These are phyloP conservation scores for Suillus plorans DNA, from an alignment of 768 basidiomycete genomes.

Conservation along the genomic window DNA sequence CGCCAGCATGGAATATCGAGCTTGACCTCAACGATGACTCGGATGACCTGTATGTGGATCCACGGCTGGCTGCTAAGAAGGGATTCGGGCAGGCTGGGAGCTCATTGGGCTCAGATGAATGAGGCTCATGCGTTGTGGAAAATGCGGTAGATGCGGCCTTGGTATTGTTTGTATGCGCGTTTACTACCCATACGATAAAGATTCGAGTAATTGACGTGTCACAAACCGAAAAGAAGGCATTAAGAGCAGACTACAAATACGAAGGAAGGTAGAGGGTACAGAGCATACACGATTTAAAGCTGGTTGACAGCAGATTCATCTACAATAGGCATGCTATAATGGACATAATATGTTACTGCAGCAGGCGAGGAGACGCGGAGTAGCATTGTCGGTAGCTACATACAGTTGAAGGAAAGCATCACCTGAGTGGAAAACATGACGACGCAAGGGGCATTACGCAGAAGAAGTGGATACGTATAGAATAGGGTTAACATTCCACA, in stretches of 20 bases:
- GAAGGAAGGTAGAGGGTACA: not conserved
- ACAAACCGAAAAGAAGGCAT: not conserved
- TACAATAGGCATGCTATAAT: constrained; percentile 16
- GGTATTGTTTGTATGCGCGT: not conserved
- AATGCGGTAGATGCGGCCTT: not conserved
- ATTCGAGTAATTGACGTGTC: not conserved
- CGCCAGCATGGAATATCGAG: constrained; percentile 42
- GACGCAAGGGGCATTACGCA: too few relatives aligned
- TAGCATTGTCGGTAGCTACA: not conserved
- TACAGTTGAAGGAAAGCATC: not conserved
- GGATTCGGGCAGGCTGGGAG: constrained; percentile 2
- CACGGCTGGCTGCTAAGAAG: constrained; percentile 1
- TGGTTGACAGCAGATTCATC: not conserved
- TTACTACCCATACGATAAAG: not conserved
- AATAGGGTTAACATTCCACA: not conserved
- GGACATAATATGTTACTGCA: constrained; percentile 23
- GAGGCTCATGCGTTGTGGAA: not conserved
- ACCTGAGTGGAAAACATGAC: not conserved
- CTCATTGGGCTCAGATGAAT: constrained; percentile 1
- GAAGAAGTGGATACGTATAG: not conserved
- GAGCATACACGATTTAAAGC: not conserved
- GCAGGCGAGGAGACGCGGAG: not conserved
- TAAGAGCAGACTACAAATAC: not conserved
- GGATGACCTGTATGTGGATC: constrained; percentile 7
- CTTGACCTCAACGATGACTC: constrained; percentile 38